These are phyloP conservation scores for Oemleria cerasiformis DNA, from an alignment of 306 rosid species.

Conservation along the genomic window DNA sequence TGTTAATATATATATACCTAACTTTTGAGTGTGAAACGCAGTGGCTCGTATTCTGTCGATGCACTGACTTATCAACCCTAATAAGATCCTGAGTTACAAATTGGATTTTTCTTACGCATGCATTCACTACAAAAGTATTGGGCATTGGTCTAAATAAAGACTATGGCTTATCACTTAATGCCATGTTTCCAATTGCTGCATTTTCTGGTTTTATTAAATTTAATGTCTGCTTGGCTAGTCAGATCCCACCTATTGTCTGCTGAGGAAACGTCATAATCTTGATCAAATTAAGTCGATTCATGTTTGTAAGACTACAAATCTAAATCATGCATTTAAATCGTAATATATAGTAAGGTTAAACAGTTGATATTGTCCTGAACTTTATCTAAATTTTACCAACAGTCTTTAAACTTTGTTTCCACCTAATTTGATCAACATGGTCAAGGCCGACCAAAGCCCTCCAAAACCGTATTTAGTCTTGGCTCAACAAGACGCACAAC, in stretches of 20 bases:
- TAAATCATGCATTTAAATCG: no score
- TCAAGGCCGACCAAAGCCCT: no score
- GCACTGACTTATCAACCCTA: slow-evolving; percentile 63
- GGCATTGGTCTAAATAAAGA: not conserved
- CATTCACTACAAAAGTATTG: slow-evolving; percentile 28
- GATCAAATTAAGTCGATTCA: slow-evolving; percentile 18
- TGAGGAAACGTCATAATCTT: slow-evolving; percentile 33
- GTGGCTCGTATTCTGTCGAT: slow-evolving; percentile 63
- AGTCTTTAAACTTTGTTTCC: no score
- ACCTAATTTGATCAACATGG: no score
- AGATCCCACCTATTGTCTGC: slow-evolving; percentile 54
- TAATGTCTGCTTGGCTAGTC: slow-evolving; percentile 47
- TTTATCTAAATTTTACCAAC: no score
- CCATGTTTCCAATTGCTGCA: slow-evolving; percentile 27
- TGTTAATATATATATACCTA: slow-evolving; percentile 8
- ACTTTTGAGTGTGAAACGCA: slow-evolving; percentile 55
- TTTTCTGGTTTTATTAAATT: slow-evolving; percentile 3
- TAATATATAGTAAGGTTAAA: no score
- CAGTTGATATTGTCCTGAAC: no score
- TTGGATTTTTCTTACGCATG: slow-evolving; percentile 48
- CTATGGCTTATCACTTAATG: slow-evolving; percentile 22
- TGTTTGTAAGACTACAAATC: no score
- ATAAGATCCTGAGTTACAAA: slow-evolving; percentile 28
- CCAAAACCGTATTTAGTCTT: no score
- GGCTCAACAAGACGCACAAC: no score